A percentile compares a stretch with the other conserved stretches of the same genome.
Evolutionary conservation across 345 rosid species (phyloP).

Genomic region (Lumnitzera racemosa): DNA sequence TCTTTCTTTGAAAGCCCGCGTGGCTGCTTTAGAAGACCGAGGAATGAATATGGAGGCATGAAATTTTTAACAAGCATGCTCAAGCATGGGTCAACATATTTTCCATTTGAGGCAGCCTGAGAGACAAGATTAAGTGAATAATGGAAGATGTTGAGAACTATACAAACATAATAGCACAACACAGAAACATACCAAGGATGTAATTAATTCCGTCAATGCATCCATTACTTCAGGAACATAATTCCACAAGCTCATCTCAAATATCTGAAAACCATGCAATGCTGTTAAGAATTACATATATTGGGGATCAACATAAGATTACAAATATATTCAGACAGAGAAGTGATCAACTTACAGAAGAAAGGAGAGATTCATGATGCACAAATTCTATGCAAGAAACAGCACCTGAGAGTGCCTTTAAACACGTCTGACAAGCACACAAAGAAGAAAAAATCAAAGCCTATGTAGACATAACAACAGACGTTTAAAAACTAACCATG

Average conservation of each 20-base stretch:
- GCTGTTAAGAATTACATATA: conserved; percentile 4
- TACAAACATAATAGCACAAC: neutral
- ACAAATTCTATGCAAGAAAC: conserved; percentile 54
- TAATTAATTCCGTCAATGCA: conserved; percentile 55
- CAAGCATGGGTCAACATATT: conserved; percentile 54
- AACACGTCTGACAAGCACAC: conserved; percentile 38
- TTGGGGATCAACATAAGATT: neutral
- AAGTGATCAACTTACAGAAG: conserved; percentile 39
- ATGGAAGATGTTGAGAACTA: neutral
- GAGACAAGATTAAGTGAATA: conserved; percentile 4
- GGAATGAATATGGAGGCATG: conserved; percentile 39
- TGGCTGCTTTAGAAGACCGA: conserved; percentile 30
- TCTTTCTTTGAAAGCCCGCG: conserved; percentile 38
- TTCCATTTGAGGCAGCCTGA: conserved; percentile 74
- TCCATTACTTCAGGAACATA: conserved; percentile 57
- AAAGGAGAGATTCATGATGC: conserved; percentile 56
- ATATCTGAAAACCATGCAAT: conserved; percentile 35
- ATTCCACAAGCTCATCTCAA: conserved; percentile 72
- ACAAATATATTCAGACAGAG: neutral
- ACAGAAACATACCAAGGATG: conserved; percentile 46
- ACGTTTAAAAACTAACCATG: neutral
- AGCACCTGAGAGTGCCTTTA: conserved; percentile 59
- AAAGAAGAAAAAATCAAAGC: conserved; percentile 1
- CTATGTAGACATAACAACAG: neutral
- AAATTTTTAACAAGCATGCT: conserved; percentile 66